These are phyloP conservation scores for Colletotrichum orchidophilum DNA, from an alignment of 2,329 filamentous ascomycete species.

Conservation along the genomic window DNA sequence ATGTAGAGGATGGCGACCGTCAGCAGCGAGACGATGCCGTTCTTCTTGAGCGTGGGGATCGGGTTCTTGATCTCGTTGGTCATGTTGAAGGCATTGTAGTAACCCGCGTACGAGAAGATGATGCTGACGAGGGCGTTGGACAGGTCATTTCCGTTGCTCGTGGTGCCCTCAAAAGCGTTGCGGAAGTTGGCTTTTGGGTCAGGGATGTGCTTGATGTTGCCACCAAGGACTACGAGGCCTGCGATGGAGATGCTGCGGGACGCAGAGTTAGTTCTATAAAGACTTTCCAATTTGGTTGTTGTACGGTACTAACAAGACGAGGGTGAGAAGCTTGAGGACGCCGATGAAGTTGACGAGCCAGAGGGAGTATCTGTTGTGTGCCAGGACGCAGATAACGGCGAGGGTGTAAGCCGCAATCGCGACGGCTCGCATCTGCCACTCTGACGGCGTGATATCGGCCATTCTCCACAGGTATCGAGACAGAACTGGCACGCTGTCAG, in stretches of 20 bases:
- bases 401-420: conserved; percentile 71
- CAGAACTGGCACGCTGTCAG: conserved; percentile 60
- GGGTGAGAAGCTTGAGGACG: conserved; percentile 66
- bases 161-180: conserved; percentile 47
- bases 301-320: conserved; percentile 57
- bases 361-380: conserved; percentile 67
- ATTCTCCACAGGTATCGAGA: conserved; percentile 71
- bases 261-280: neutral
- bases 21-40: conserved; percentile 58
- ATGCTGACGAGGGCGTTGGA: conserved; percentile 64
- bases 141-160: conserved; percentile 47
- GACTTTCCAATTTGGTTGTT: too few species aligned
- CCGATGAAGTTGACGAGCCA: conserved; percentile 66
- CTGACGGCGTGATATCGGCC: conserved; percentile 56
- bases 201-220: conserved; percentile 42
- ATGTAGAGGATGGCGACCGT: conserved; percentile 65
- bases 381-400: conserved; percentile 61
- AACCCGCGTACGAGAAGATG: conserved; percentile 67
- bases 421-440: conserved; percentile 75
- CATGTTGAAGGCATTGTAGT: conserved; percentile 68
- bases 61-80: conserved; percentile 71
- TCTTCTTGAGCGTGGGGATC: conserved; percentile 61
- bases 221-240: conserved; percentile 67
- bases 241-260: conserved; percentile 59
- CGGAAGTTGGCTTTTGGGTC: conserved; percentile 48